These are phyloP conservation scores for Coemansia sp. DNA, from an alignment of 192 early-diverging fungal genomes.

Conservation along the genomic window DNA sequence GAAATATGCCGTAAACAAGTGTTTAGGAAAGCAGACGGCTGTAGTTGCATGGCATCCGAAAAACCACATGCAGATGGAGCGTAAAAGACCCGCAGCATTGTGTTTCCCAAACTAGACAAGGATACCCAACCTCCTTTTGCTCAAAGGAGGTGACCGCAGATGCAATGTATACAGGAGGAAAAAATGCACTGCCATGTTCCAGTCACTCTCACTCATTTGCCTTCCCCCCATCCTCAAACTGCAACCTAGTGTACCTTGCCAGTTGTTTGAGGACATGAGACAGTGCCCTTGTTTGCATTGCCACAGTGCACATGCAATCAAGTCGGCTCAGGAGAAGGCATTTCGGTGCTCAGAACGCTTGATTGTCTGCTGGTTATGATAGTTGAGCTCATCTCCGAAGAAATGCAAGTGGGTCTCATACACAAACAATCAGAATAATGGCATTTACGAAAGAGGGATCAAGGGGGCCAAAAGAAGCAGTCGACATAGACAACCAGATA, in stretches of 20 bases:
- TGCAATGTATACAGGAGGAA: not conserved
- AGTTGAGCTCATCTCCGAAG: conserved; percentile 3
- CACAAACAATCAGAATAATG: conserved; percentile 8
- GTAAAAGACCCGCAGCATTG: not conserved
- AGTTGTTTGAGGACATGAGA: conserved; percentile 3
- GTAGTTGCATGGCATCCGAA: conserved; percentile 7
- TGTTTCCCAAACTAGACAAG: not conserved
- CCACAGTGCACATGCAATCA: too few species aligned
- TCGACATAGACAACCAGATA: conserved; percentile 5
- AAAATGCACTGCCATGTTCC: too few species aligned
- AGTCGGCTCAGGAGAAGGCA: not conserved
- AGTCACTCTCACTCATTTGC: too few species aligned
- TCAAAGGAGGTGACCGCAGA: not conserved
- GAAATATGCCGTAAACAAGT: too few species aligned
- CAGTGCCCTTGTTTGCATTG: too few species aligned
- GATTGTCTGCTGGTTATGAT: conserved; percentile 6
- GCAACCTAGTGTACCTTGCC: conserved; percentile 10
- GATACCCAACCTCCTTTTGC: conserved; percentile 1
- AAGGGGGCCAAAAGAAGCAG: not conserved
- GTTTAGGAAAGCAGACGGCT: not conserved
- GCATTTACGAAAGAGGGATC: conserved; percentile 6
- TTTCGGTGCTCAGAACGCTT: conserved; percentile 7
- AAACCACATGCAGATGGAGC: not conserved
- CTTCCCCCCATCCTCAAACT: too few species aligned
- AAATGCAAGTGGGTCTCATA: not conserved